Evolutionary conservation across 1,139 yeast species (phyloP), one percentile per base, ranked within the genome.

Genomic region (Yamadazyma spencermartinsiae): DNA sequence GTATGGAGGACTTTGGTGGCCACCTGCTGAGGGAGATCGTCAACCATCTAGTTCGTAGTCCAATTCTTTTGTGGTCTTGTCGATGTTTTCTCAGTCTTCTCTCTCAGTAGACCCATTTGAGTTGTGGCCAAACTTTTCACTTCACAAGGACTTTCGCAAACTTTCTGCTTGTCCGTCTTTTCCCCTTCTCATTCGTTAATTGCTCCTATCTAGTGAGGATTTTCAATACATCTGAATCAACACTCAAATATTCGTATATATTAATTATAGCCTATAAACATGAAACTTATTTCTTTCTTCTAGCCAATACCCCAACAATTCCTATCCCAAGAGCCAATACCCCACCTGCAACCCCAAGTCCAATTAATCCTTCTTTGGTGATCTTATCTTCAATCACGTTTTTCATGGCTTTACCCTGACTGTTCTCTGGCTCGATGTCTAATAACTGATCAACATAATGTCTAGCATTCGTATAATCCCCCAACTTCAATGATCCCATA

Each of bases 331-430:
- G 74, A 0, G 97, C 97, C 41, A 89, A 69, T 2, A 80, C 80
- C 18, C 96, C 95, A 13, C 95, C 87, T 0, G 88, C 83, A 30
- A 92, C 71, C 0, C 96, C 96, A 39, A 90, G 68, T 1, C 98
- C 98, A 46, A 88, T 79, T 40, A 89, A 70, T 0, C 97, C 96
- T 56, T 92, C 95, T 51, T 76, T 80, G 23, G 95, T 87, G 31
- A 92, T 80, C 56, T 82, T 85, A 48, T 85, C 92, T 46, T 89
- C 96, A 25, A 92, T 86, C 54, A 83, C 81, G 43, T 77, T 76
- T 52, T 86, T 79, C 60, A 92, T 70, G 5, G 79, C 77, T 34
- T 70, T 60, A 3, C 90, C 95, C 60, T 92, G 98, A 26, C 71
- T 60, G 57, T 90, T 90, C 17, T 80, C 82, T 0, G 97, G 97